Conservation (phyloP, 2,329 filamentous ascomycete genomes). For the Didymella arachidicola region DNA sequence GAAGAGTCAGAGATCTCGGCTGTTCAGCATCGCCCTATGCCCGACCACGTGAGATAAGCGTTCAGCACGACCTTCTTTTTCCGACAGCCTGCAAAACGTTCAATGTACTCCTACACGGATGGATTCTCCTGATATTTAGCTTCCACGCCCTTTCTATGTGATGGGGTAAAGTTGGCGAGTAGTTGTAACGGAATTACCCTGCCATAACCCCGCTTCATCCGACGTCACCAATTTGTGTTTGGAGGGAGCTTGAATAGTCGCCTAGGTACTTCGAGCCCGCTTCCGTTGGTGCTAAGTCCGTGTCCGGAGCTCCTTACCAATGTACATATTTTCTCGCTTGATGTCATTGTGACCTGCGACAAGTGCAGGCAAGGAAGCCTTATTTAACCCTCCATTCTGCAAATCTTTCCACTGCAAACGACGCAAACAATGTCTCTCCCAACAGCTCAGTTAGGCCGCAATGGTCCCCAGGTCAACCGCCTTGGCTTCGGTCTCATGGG, state of each 20-base stretch:
- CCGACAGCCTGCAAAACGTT: background rate
- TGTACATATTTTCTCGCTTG: background rate
- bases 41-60: slow-evolving; percentile 10
- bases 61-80: background rate
- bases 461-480: slow-evolving; percentile 60
- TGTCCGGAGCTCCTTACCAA: background rate
- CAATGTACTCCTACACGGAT: background rate
- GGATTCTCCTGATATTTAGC: background rate
- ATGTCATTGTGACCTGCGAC: background rate
- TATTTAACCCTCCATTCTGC: background rate
- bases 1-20: slow-evolving; percentile 10
- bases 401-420: background rate
- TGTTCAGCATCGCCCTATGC: slow-evolving; percentile 11
- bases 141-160: background rate
- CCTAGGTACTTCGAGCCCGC: background rate
- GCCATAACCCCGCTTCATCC: slow-evolving; percentile 7
- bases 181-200: background rate
- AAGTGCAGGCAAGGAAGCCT: background rate
- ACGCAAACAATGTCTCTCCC: slow-evolving; percentile 44
- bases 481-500: slow-evolving; percentile 66
- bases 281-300: slow-evolving; percentile 7
- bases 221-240: slow-evolving; percentile 9
- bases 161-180: background rate
- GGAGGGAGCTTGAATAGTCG: background rate
- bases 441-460: slow-evolving; percentile 59